These are phyloP conservation scores for Neopestalotiopsis clavispora DNA, from an alignment of 2,329 filamentous ascomycete species.

Conservation along the genomic window DNA sequence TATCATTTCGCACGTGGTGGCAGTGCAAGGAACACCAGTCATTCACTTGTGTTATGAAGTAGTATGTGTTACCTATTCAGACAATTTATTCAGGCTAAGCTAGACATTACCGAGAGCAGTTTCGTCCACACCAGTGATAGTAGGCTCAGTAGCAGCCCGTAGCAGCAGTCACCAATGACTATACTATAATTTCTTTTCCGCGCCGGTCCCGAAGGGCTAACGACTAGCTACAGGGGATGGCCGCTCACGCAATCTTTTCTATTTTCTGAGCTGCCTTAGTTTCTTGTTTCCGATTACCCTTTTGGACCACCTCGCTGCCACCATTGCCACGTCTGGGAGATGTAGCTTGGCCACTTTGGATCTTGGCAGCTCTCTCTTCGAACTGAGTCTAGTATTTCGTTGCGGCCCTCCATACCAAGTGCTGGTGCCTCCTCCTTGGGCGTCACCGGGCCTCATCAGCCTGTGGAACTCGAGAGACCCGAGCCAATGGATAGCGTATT, in stretches of 20 bases:
- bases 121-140: neutral
- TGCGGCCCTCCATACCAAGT: neutral
- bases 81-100: neutral
- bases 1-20: conserved; percentile 2
- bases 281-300: conserved; percentile 1
- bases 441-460: neutral
- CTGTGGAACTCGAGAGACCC: neutral
- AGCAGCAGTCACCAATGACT: too few species aligned
- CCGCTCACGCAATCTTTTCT: neutral
- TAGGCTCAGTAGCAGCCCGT: too few species aligned
- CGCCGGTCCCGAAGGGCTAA: neutral
- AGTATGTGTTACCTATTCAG: neutral
- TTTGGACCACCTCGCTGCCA: neutral
- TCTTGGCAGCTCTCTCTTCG: neutral
- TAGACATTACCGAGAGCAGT: neutral
- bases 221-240: neutral
- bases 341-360: neutral
- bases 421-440: neutral
- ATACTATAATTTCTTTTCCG: neutral
- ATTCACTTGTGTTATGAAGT: neutral
- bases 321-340: too few species aligned
- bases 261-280: too few species aligned
- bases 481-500: neutral
- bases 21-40: neutral
- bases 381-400: neutral